Evolutionary conservation across 345 rosid genomes (phyloP), one percentile per base, ranked within the genome.

Genomic region (rapeseed (Brassica napus)): DNA sequence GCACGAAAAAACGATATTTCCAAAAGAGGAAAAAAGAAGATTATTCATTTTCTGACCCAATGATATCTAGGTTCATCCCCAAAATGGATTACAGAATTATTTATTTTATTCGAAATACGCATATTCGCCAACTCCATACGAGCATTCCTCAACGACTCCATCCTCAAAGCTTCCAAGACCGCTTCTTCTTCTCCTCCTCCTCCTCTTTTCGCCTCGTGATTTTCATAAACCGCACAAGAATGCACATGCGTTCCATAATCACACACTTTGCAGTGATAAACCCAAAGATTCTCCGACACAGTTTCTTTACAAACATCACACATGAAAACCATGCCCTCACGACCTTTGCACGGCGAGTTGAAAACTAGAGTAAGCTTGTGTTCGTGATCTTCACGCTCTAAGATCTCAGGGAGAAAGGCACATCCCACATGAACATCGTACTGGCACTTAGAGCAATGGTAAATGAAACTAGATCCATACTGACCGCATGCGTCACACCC

Each of bases 361-460:
- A 62, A 77, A 18, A 62, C 39, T 4, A 77, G 75, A 34, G 42
- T 70, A 12, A 77, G 81, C 6, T 64, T 37, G 0, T 77, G 81
- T 15, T 62, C 65, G 4, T 77, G 81, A 52, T 70, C 81, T n/a
- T 77, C 58, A 0, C 65, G 75, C 10, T 63, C 65, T 11, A 77
- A 8, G 31, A 44, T 32, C 6, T 63, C 71, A 5, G 81, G 59
- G 64, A 77, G 8, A 24, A 34, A 47, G 8, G 34, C 71, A 77
- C 81, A 77, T 5, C 76, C 76, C 3, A 77, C 70, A 37, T 77
- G 81, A 34, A 77, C 18, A 62, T 63, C 69, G 23, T 62, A 77
- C 26, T 70, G 55, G 42, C 81, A 77, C 5, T 24, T 14, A 9
- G 75, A 63, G 6, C 76, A 77, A 6, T 69, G 16, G 76, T 70